Base-by-base conservation (phyloP, 768 basidiomycete genomes). In the Suillus variegatus region DNA sequence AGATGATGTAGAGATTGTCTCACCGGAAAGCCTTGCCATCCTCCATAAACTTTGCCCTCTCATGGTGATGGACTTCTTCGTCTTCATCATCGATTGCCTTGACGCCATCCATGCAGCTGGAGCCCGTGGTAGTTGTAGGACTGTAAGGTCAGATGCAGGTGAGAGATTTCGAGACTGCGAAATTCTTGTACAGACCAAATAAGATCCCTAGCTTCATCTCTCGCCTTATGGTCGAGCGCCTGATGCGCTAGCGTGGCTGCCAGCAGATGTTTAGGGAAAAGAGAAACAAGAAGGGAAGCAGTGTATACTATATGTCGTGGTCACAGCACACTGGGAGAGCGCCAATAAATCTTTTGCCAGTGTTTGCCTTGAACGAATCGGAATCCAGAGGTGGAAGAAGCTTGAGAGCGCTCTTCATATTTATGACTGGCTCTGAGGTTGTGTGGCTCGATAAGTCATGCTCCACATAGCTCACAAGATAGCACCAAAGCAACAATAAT, bases 1-100 rank as follows among this genome's bases (percentile, higher is more conserved):
- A 40, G 55, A 56, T 56, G 55, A 56, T n/a, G 32, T 56, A 40
- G 55, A 56, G 38, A 56, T 56, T 6, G 55, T 56, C 16, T 56
- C 55, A 32, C 55, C 55, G 7, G 38, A 56, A 32, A 56, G 55
- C 55, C 55, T 56, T 13, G 16, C 32, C 55, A 40, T 56, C 8
- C 25, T 56, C 32, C 55, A 56, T 56, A 18, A 40, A 56, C 38
- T 56, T 56, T n/a, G n/a, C n/a, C n/a, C n/a, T n/a, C n/a, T n/a
- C n/a, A n/a, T n/a, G n/a, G n/a, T n/a, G n/a, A n/a, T n/a, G n/a
- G n/a, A n/a, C n/a, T n/a, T n/a, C 38, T 56, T 32, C 12, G 10
- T 56, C 55, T 40, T 32, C 25, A 12, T 56, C 18, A 40, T 56
- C 22, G 6, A 56, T 32, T 18, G 16, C 32, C 55, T 56, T 18